phyloP scores from a whole-genome alignment of 352 stramenopile species.

The Phytopythium mirpurense region DNA sequence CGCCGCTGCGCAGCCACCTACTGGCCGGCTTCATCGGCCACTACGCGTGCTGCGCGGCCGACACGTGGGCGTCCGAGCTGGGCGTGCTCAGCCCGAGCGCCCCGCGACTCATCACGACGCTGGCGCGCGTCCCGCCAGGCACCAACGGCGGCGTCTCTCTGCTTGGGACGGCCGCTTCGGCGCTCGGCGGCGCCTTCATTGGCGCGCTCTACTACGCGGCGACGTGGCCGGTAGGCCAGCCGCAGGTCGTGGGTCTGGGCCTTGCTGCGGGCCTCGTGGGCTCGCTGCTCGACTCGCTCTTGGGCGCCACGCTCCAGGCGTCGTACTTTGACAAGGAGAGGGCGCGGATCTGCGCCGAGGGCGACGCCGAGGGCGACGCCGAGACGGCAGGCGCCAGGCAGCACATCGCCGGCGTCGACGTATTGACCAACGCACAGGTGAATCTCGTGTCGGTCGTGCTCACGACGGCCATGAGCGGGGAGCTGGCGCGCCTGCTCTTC shows the following conservation, averaged over 20 bases:
- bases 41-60: slow-evolving; percentile 90
- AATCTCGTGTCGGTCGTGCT: slow-evolving; percentile 63
- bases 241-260: slow-evolving; percentile 53
- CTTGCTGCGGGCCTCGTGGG: slow-evolving; percentile 55
- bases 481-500: slow-evolving; percentile 39
- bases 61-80: slow-evolving; percentile 95
- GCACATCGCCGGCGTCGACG: slow-evolving; percentile 23
- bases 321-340: slow-evolving; percentile 59
- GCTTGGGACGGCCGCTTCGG: slow-evolving; percentile 74
- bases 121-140: slow-evolving; percentile 76
- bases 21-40: slow-evolving; percentile 86
- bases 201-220: slow-evolving; percentile 63
- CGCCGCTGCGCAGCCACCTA: slow-evolving; percentile 37
- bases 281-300: slow-evolving; percentile 77
- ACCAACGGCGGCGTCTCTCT: slow-evolving; percentile 94
- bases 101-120: slow-evolving; percentile 86
- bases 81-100: slow-evolving; percentile 79
- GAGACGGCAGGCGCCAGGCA: background rate
- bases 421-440: slow-evolving; percentile 71
- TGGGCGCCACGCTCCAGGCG: slow-evolving; percentile 78
- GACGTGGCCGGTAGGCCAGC: slow-evolving; percentile 23
- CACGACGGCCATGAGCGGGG: slow-evolving; percentile 42
- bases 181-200: slow-evolving; percentile 85
- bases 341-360: slow-evolving; percentile 55
- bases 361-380: slow-evolving; percentile 4